Evolutionary conservation across 2,329 filamentous ascomycete genomes (phyloP).

Genomic region (Clonostachys chloroleuca): DNA sequence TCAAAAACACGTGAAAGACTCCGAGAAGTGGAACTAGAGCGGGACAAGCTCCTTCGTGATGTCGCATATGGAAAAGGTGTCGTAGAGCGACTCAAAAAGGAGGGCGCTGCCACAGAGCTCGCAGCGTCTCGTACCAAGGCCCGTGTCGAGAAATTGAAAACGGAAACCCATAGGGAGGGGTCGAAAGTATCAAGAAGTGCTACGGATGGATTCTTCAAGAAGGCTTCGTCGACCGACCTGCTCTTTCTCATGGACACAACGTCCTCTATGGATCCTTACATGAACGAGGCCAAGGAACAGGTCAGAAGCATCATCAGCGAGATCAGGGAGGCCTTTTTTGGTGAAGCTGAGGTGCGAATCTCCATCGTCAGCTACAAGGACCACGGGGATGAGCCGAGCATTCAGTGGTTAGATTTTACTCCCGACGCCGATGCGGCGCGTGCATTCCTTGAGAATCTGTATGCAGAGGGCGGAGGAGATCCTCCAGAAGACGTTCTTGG

Average conservation of each 20-base stretch:
- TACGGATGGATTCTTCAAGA: constrained; percentile 20
- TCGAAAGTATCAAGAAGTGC: not conserved
- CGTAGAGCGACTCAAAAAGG: too few relatives aligned
- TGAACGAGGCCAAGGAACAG: constrained; percentile 25
- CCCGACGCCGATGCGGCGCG: not conserved
- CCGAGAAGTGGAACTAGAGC: too few relatives aligned
- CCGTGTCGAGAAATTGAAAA: too few relatives aligned
- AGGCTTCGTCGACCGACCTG: constrained; percentile 24
- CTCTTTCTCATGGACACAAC: constrained; percentile 31
- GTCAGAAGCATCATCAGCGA: constrained; percentile 23
- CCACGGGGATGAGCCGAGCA: constrained; percentile 9
- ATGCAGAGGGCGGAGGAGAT: constrained; percentile 17
- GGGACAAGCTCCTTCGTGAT: too few relatives aligned
- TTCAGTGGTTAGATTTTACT: not conserved
- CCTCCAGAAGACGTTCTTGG: constrained; percentile 27
- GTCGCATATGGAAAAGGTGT: too few relatives aligned
- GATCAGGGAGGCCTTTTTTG: constrained; percentile 19
- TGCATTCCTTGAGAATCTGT: not conserved
- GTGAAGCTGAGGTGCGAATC: constrained; percentile 24
- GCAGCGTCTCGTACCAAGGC: too few relatives aligned
- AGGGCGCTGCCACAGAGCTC: too few relatives aligned
- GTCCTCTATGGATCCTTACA: constrained; percentile 20
- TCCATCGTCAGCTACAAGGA: constrained; percentile 29
- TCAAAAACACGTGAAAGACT: too few relatives aligned
- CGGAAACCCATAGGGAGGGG: too few relatives aligned